Evolutionary conservation across 1,139 yeast genomes (phyloP).

Genomic region (Wickerhamomyces sp.): DNA sequence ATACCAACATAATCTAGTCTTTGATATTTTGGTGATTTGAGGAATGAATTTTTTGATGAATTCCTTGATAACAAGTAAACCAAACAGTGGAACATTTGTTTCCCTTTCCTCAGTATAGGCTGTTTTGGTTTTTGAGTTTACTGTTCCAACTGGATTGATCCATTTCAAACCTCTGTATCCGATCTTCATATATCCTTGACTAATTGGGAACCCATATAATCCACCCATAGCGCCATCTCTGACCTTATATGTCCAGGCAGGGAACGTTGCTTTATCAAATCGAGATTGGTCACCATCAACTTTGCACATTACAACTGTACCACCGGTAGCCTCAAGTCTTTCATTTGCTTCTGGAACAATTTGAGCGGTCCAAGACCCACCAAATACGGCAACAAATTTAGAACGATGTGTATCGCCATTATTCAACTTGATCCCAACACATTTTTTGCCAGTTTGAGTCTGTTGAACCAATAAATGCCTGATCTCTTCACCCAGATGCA

Average conservation of each 20-base stretch:
- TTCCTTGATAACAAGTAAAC: conserved; percentile 19
- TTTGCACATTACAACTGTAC: conserved; percentile 27
- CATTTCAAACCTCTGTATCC: conserved; percentile 24
- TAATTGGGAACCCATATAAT: conserved; percentile 27
- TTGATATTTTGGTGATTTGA: conserved; percentile 17
- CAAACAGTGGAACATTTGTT: conserved; percentile 22
- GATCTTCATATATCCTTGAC: conserved; percentile 13
- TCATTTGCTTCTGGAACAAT: conserved; percentile 24
- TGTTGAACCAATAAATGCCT: conserved; percentile 4
- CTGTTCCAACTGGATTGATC: conserved; percentile 27
- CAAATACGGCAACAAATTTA: conserved; percentile 12
- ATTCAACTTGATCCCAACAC: conserved; percentile 13
- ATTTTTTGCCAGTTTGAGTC: conserved; percentile 1
- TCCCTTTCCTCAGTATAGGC: conserved; percentile 15
- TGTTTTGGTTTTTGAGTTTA: conserved; percentile 28
- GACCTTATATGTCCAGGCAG: conserved; percentile 27
- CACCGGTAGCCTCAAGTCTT: conserved; percentile 31
- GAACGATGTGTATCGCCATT: conserved; percentile 23
- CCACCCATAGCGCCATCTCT: conserved; percentile 28
- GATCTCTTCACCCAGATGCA: conserved; percentile 18
- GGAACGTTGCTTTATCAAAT: conserved; percentile 26
- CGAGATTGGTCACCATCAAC: conserved; percentile 27
- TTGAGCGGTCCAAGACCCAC: conserved; percentile 19
- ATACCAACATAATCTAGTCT: conserved; percentile 31
- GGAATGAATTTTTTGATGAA: conserved; percentile 22